phyloP scores from a whole-genome alignment of 1,139 yeast genomes.

The Kodamaea sp. region DNA sequence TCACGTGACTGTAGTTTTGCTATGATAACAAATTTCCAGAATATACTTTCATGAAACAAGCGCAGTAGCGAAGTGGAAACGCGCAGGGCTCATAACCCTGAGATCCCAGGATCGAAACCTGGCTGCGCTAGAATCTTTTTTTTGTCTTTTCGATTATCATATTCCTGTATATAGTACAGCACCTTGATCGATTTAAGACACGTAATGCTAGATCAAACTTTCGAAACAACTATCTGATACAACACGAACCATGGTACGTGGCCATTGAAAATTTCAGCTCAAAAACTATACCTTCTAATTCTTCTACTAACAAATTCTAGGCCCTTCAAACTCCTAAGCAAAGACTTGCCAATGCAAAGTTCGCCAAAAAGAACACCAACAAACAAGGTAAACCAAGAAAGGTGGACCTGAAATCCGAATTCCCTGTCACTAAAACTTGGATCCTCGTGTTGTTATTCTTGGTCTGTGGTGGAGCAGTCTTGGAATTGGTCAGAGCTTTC shows the following conservation, averaged over 20 bases:
- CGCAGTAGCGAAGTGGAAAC: conserved; percentile 99
- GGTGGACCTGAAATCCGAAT: conserved; percentile 30
- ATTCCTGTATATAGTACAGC: too few relatives aligned
- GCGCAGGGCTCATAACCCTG: conserved; percentile 99
- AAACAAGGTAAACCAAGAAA: conserved; percentile 66
- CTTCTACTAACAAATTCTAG: conserved; percentile 21
- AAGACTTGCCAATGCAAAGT: conserved; percentile 80
- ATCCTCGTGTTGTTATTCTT: conserved; percentile 63
- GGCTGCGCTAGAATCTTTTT: conserved; percentile 73
- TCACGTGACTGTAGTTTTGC: not conserved
- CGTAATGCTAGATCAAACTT: conserved; percentile 8
- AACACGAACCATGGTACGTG: conserved; percentile 9
- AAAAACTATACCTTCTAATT: not conserved
- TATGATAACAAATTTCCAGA: not conserved
- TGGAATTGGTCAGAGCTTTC: conserved; percentile 62
- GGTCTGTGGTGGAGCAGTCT: conserved; percentile 79
- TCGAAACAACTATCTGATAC: not conserved
- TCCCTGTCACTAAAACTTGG: conserved; percentile 63
- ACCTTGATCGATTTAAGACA: conserved; percentile 6
- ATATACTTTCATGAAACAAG: conserved; percentile 23
- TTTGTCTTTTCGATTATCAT: too few relatives aligned
- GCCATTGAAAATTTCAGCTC: too few relatives aligned
- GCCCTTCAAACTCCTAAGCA: conserved; percentile 78
- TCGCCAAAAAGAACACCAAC: conserved; percentile 69
- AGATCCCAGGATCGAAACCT: conserved; percentile 99